Conservation (phyloP, 805 yeast species). For the Myxozyma kluyveri region DNA sequence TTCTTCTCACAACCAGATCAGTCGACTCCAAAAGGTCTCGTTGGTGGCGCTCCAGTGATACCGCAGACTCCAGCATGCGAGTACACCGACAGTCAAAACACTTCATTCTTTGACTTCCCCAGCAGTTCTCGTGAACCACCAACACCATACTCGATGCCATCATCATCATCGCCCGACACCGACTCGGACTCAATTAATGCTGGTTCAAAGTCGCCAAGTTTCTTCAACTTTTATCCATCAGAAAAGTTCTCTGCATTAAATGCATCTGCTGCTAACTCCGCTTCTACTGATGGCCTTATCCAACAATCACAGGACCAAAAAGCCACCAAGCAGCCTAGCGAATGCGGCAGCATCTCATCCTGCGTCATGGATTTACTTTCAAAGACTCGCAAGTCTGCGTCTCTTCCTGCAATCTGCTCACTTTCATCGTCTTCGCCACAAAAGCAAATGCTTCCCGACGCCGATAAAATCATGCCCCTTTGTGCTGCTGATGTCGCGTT, state of each 20-base stretch:
- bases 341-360: not conserved
- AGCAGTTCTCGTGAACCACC: not conserved
- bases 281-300: too few relatives aligned
- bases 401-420: slow-evolving; percentile 1
- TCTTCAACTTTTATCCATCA: not conserved
- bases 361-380: not conserved
- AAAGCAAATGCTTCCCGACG: slow-evolving; percentile 1
- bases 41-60: too few relatives aligned
- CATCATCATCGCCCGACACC: not conserved
- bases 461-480: slow-evolving; percentile 11
- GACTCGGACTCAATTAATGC: not conserved
- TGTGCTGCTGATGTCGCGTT: slow-evolving; percentile 14
- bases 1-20: too few relatives aligned
- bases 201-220: not conserved
- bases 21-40: too few relatives aligned
- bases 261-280: not conserved
- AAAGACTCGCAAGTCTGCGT: not conserved
- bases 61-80: not conserved
- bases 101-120: not conserved
- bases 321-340: too few relatives aligned
- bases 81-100: not conserved
- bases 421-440: not conserved
- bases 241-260: not conserved
- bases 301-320: too few relatives aligned
- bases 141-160: not conserved